Percentiles rank a stretch among this genome's conserved stretches.
These are phyloP conservation scores for Melampsora americana DNA, from an alignment of 1,284 basidiomycete species.

Conservation along the genomic window DNA sequence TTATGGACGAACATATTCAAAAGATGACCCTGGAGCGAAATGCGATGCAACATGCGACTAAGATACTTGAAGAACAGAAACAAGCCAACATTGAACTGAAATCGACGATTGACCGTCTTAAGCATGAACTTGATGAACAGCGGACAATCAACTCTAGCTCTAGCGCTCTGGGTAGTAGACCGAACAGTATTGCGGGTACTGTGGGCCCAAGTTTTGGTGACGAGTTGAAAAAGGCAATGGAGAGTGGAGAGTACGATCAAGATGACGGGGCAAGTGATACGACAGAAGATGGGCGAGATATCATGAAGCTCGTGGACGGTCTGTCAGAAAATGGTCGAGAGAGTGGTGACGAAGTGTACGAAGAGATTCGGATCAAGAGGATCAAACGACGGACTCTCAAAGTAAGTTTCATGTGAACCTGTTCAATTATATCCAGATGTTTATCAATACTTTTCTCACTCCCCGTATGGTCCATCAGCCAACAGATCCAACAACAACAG, in stretches of 20 bases:
- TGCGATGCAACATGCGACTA: constrained; percentile 14
- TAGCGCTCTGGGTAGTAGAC: constrained; percentile 13
- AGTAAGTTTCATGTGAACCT: neutral
- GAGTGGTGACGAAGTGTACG: constrained; percentile 11
- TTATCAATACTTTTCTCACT: no score
- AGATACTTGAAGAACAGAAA: constrained; percentile 39
- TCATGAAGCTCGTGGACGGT: neutral
- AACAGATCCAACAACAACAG: neutral
- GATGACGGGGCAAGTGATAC: constrained; percentile 13
- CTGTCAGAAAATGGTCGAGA: neutral
- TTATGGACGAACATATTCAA: constrained; percentile 24
- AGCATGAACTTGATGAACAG: constrained; percentile 38
- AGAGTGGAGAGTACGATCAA: constrained; percentile 15
- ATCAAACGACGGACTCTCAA: neutral
- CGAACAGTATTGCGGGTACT: constrained; percentile 22
- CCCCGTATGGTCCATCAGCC: no score
- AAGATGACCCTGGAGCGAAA: constrained; percentile 13
- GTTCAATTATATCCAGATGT: no score
- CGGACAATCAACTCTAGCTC: neutral
- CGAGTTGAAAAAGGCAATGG: constrained; percentile 18
- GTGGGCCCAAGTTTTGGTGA: constrained; percentile 23
- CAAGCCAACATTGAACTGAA: constrained; percentile 34
- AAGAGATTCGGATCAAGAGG: constrained; percentile 28
- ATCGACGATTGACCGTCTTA: constrained; percentile 31
- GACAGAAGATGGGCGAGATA: neutral